phyloP scores from a whole-genome alignment of 371 early-diverging fungal genomes.

The Rhizomucor miehei region DNA sequence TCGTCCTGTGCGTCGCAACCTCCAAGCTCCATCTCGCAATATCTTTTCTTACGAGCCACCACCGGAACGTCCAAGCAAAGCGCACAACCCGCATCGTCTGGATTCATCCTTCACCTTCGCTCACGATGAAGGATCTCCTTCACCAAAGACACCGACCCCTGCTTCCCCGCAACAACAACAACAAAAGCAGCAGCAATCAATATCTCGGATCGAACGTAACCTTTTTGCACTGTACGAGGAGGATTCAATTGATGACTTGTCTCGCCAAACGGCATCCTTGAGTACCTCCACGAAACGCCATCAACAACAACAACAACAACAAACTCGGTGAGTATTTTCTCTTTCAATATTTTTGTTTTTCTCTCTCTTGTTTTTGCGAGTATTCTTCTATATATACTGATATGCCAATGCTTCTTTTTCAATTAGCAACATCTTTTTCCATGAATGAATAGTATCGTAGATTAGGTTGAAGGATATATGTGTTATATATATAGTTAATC shows the following conservation, averaged over 20 bases:
- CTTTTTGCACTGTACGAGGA: neutral
- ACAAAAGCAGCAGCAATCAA: no score
- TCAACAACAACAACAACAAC: conserved; percentile 5
- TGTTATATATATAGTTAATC: neutral
- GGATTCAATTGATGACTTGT: conserved; percentile 5
- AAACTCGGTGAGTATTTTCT: neutral
- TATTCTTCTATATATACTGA: neutral
- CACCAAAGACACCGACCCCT: conserved; percentile 2
- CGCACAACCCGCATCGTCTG: conserved; percentile 29
- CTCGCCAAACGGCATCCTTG: conserved; percentile 8
- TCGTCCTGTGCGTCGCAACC: conserved; percentile 20
- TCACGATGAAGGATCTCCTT: conserved; percentile 20
- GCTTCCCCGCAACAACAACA: no score
- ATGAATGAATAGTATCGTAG: conserved; percentile 5
- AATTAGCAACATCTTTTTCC: conserved; percentile 12
- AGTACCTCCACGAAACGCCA: conserved; percentile 8
- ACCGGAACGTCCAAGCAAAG: conserved; percentile 24
- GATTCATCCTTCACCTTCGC: conserved; percentile 26
- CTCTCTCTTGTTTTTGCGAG: neutral
- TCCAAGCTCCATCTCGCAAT: conserved; percentile 28
- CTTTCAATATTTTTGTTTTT: no score
- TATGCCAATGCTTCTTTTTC: no score
- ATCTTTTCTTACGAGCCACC: conserved; percentile 47
- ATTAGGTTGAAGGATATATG: neutral
- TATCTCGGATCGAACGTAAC: neutral